Evolutionary conservation across 257 asterid species (phyloP).

Genomic region (Fraxinus cuspidata): DNA sequence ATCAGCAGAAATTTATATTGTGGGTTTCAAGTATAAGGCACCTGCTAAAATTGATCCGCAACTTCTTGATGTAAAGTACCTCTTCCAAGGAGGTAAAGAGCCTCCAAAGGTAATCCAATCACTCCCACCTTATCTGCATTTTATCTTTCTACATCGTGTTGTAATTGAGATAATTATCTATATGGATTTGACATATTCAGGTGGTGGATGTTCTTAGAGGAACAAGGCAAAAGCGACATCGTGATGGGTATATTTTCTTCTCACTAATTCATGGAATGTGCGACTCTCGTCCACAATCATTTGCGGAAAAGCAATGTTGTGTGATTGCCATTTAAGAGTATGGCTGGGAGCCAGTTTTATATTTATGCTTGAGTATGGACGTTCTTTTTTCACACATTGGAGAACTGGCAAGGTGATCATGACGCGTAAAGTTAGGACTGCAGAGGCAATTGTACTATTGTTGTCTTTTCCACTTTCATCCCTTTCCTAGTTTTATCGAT

Average conservation of each 20-base stretch:
- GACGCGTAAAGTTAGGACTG: too few relatives aligned
- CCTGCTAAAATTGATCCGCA: conserved; percentile 98
- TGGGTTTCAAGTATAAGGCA: conserved; percentile 81
- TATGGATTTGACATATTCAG: conserved; percentile 37
- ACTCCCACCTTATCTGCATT: background rate
- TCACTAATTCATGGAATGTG: background rate
- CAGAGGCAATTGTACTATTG: too few relatives aligned
- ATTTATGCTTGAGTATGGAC: too few relatives aligned
- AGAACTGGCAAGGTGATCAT: too few relatives aligned
- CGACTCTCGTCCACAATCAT: background rate
- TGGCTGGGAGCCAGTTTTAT: too few relatives aligned
- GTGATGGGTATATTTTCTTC: conserved; percentile 66
- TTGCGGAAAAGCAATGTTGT: too few relatives aligned
- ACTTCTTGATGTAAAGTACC: conserved; percentile 83
- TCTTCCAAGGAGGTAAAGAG: conserved; percentile 82
- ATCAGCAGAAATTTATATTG: conserved; percentile 85
- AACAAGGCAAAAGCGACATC: conserved; percentile 80
- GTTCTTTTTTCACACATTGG: too few relatives aligned
- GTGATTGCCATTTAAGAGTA: too few relatives aligned
- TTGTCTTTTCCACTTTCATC: too few relatives aligned
- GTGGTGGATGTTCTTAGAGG: conserved; percentile 78
- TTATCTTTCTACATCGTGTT: background rate
- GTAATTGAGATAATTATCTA: conserved; percentile 21
- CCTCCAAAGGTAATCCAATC: conserved; percentile 65
- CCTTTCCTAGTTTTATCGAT: too few relatives aligned